These are phyloP conservation scores for Euphorbia celastroides DNA, from an alignment of 441 rosid species.

Conservation along the genomic window DNA sequence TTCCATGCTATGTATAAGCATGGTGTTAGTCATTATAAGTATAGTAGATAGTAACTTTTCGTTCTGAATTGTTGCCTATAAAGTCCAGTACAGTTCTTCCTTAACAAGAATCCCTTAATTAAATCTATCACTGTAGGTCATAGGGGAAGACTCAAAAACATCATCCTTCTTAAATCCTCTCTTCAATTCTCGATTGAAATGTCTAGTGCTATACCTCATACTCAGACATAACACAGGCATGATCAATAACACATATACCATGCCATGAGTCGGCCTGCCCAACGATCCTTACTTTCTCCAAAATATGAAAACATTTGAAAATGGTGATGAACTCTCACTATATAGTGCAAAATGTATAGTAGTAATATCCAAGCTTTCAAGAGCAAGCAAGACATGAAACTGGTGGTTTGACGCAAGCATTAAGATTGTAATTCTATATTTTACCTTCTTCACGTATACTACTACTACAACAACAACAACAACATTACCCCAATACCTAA, in stretches of 20 bases:
- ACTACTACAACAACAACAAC: no score
- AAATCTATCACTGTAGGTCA: background rate
- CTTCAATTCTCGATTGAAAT: background rate
- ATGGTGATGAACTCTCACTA: background rate
- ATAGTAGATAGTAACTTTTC: background rate
- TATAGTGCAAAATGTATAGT: background rate
- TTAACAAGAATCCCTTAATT: background rate
- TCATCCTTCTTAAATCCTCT: background rate
- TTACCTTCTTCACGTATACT: no score
- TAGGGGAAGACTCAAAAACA: background rate
- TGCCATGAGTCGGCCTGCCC: background rate
- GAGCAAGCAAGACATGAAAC: background rate
- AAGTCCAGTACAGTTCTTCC: background rate
- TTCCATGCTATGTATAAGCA: background rate
- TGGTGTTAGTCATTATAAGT: background rate
- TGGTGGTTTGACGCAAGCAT: background rate
- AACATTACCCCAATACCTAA: no score
- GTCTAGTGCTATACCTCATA: background rate
- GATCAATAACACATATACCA: background rate
- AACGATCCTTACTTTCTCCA: background rate
- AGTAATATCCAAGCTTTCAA: background rate
- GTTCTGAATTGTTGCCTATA: background rate
- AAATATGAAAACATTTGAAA: conserved; percentile 2
- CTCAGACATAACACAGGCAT: background rate
- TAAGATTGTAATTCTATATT: background rate